A percentile compares a stretch with the other conserved stretches of the same genome.
Evolutionary conservation across 495 filamentous ascomycete genomes (phyloP).

Genomic region (Aspergillus funiculosus): DNA sequence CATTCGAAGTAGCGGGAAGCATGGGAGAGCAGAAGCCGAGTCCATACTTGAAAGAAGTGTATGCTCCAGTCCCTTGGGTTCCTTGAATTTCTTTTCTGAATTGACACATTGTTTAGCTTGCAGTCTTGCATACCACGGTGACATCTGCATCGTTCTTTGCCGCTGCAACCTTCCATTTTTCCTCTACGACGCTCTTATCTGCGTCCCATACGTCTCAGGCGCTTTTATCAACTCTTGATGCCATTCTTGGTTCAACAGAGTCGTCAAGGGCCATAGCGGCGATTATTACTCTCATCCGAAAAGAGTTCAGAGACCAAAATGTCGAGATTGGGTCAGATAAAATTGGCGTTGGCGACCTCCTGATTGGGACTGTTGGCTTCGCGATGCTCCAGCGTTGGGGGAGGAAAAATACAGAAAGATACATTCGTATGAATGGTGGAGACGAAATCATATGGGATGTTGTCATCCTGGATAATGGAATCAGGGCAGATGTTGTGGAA

Average conservation of each 20-base stretch:
- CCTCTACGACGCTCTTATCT: slow-evolving; percentile 56
- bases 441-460: slow-evolving; percentile 74
- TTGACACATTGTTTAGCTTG: slow-evolving; percentile 36
- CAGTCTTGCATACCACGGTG: slow-evolving; percentile 56
- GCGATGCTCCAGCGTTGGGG: slow-evolving; percentile 68
- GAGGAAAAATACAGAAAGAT: slow-evolving; percentile 51
- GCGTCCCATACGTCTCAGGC: slow-evolving; percentile 59
- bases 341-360: slow-evolving; percentile 59
- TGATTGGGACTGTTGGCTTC: slow-evolving; percentile 63
- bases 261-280: slow-evolving; percentile 74
- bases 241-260: slow-evolving; percentile 71
- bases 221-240: slow-evolving; percentile 61
- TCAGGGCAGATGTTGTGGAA: slow-evolving; percentile 53
- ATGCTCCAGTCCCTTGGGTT: slow-evolving; percentile 13
- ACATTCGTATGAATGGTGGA: slow-evolving; percentile 44
- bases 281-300: slow-evolving; percentile 66
- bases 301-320: slow-evolving; percentile 63
- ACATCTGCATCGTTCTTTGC: slow-evolving; percentile 61
- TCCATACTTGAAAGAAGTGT: slow-evolving; percentile 56
- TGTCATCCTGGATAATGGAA: slow-evolving; percentile 62
- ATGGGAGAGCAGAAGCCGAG: slow-evolving; percentile 56
- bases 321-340: slow-evolving; percentile 52
- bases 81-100: background rate
- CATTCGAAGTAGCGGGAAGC: slow-evolving; percentile 46
- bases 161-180: slow-evolving; percentile 65